Conservation (phyloP, 2,329 filamentous ascomycete species). For the Ilyonectria mors-panacis region DNA sequence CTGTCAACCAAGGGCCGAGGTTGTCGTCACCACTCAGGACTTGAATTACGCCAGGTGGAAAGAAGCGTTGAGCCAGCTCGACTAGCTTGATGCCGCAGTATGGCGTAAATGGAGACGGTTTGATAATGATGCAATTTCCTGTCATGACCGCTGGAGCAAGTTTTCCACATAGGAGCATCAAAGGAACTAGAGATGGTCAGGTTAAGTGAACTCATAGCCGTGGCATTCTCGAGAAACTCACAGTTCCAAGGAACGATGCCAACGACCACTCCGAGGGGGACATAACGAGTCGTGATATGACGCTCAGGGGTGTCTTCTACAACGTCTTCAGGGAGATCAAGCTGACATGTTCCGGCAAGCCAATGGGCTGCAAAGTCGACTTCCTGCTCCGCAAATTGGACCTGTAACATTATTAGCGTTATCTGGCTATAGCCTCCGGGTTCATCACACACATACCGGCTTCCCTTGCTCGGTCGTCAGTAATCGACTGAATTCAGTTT, state of each 20-base stretch:
- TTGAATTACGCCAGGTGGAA: conserved; percentile 74
- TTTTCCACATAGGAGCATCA: conserved; percentile 54
- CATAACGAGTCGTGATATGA: conserved; percentile 1
- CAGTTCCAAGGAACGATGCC: conserved; percentile 19
- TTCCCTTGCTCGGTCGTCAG: conserved; percentile 6
- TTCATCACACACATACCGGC: not conserved
- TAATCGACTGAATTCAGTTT: not conserved
- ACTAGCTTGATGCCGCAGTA: conserved; percentile 71
- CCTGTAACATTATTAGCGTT: not conserved
- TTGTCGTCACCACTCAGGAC: conserved; percentile 72
- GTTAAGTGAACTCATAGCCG: not conserved
- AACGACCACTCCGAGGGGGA: conserved; percentile 13
- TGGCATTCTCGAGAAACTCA: not conserved
- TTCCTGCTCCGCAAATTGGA: not conserved
- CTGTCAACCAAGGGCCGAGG: conserved; percentile 70
- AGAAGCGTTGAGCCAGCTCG: conserved; percentile 69
- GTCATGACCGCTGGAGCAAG: conserved; percentile 69
- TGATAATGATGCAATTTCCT: conserved; percentile 69
- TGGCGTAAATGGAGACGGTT: conserved; percentile 70
- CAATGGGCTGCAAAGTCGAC: not conserved
- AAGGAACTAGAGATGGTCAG: conserved; percentile 1
- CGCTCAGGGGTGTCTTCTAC: conserved; percentile 4
- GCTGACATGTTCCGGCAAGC: conserved; percentile 8
- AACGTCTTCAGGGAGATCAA: conserved; percentile 2
- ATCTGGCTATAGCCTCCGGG: not conserved